A percentile compares a stretch with the other conserved stretches of the same genome.
Conservation (phyloP, 495 filamentous ascomycete species). For the Bacidia gigantensis region DNA sequence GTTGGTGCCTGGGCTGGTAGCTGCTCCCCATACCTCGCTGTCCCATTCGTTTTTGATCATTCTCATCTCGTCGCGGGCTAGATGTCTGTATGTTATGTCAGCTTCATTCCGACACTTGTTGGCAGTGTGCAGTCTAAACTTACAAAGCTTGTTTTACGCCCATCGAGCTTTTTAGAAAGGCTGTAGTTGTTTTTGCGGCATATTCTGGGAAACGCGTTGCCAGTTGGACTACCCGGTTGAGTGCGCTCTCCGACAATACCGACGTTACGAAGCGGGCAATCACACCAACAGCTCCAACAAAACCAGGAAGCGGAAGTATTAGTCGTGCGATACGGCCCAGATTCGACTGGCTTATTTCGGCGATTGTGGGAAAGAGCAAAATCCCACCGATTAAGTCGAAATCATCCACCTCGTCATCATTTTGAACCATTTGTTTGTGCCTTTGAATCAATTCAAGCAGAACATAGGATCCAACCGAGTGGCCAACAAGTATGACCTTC, state of each 20-base stretch:
- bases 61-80: constrained; percentile 64
- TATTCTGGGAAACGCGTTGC: constrained; percentile 42
- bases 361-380: constrained; percentile 65
- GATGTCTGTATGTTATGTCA: constrained; percentile 31
- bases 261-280: constrained; percentile 35
- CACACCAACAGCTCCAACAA: constrained; percentile 39
- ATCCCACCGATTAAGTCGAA: constrained; percentile 46
- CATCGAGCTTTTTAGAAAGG: constrained; percentile 46
- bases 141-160: constrained; percentile 61
- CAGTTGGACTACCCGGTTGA: constrained; percentile 30
- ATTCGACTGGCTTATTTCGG: constrained; percentile 54
- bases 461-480: constrained; percentile 72
- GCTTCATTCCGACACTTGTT: not conserved
- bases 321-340: constrained; percentile 30
- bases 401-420: constrained; percentile 10
- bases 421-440: constrained; percentile 24
- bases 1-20: constrained; percentile 25
- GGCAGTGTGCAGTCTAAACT: constrained; percentile 21
- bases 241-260: constrained; percentile 28
- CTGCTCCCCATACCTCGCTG: constrained; percentile 64
- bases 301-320: constrained; percentile 31
- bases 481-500: constrained; percentile 63
- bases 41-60: constrained; percentile 71
- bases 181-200: constrained; percentile 44
- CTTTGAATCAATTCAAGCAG: constrained; percentile 55